A percentile compares a stretch with the other conserved stretches of the same genome.
These are phyloP conservation scores for Neurospora sp. DNA, from an alignment of 495 filamentous ascomycete species.

Conservation along the genomic window DNA sequence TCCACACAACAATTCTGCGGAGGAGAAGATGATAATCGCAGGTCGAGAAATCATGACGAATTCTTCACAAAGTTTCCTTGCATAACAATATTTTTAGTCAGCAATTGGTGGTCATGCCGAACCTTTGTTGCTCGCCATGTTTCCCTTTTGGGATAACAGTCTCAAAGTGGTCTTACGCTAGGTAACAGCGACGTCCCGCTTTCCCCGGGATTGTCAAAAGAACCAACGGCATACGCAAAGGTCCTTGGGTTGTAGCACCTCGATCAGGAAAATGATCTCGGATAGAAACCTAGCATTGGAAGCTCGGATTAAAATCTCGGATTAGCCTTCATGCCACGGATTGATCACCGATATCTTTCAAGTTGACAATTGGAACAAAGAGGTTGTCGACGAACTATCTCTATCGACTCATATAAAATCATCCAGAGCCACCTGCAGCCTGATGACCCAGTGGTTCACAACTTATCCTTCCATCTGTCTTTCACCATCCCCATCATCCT, in stretches of 20 bases:
- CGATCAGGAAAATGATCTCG: background rate
- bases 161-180: background rate
- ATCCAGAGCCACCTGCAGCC: background rate
- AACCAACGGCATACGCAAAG: background rate
- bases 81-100: too few relatives aligned
- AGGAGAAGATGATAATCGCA: background rate
- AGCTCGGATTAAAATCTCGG: background rate
- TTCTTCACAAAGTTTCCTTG: too few relatives aligned
- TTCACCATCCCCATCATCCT: background rate
- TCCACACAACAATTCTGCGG: background rate
- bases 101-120: background rate
- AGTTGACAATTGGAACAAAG: background rate
- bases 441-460: background rate
- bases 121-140: background rate
- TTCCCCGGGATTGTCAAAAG: background rate
- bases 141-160: background rate
- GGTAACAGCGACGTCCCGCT: background rate
- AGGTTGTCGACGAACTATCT: background rate
- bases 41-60: too few relatives aligned
- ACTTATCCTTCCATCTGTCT: background rate
- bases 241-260: background rate
- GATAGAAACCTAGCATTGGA: background rate
- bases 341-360: background rate
- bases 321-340: background rate
- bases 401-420: background rate